phyloP scores from a whole-genome alignment of 306 rosid genomes.

The Acacia crassicarpa region DNA sequence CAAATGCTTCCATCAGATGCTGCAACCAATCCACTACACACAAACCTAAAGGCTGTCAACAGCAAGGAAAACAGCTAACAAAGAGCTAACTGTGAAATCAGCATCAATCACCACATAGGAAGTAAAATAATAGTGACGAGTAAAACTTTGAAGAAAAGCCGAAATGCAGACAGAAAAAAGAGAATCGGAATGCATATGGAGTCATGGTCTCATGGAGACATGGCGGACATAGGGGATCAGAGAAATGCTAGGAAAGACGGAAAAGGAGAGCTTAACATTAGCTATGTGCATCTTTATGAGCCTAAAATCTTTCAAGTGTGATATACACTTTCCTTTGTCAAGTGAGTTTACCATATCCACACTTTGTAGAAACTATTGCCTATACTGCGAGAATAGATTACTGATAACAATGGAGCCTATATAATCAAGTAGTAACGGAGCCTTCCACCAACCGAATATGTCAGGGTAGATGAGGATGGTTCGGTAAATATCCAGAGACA shows the following conservation, averaged over 20 bases:
- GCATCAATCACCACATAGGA: background rate
- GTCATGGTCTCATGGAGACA: background rate
- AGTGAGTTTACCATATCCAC: conserved; percentile 75
- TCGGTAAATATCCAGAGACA: too few species aligned
- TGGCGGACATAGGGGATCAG: background rate
- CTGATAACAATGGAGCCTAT: too few species aligned
- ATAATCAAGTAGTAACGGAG: too few species aligned
- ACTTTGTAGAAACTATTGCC: background rate
- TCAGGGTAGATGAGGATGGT: too few species aligned
- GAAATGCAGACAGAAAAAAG: background rate
- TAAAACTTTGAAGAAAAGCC: background rate
- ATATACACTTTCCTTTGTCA: conserved; percentile 78
- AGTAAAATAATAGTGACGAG: background rate
- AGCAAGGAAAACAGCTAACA: background rate
- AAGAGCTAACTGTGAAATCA: conserved; percentile 16
- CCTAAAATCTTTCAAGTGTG: conserved; percentile 84
- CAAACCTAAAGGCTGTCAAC: conserved; percentile 4
- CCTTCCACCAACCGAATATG: too few species aligned
- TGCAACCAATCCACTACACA: conserved; percentile 10
- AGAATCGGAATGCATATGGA: background rate
- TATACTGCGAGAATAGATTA: background rate
- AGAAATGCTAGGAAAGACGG: background rate
- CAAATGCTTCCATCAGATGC: background rate
- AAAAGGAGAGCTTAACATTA: conserved; percentile 45
- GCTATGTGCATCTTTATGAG: conserved; percentile 92